Percentiles rank a stretch among this genome's conserved stretches.
Conservation (phyloP, 345 rosid genomes). For the Mercurialis annua region DNA sequence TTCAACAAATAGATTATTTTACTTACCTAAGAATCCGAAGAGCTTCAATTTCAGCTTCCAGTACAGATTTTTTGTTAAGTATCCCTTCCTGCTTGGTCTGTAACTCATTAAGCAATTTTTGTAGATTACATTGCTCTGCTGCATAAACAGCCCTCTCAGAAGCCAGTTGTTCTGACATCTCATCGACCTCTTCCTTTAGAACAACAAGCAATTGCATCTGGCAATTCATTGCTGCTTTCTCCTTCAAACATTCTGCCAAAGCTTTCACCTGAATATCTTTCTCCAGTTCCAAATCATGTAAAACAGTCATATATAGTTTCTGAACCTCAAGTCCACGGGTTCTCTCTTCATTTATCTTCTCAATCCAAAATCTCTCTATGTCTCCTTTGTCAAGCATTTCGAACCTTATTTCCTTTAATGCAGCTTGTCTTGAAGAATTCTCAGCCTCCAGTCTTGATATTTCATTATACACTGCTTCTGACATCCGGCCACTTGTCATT, state of each 20-base stretch:
- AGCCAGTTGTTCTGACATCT: constrained; percentile 65
- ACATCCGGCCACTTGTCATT: constrained; percentile 70
- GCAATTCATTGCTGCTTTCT: constrained; percentile 76
- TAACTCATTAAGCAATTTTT: constrained; percentile 38
- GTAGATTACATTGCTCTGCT: constrained; percentile 44
- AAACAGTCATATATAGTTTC: constrained; percentile 36
- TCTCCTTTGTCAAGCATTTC: constrained; percentile 65
- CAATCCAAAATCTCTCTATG: constrained; percentile 63
- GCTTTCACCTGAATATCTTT: constrained; percentile 41
- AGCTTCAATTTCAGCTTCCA: constrained; percentile 83
- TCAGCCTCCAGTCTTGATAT: constrained; percentile 62
- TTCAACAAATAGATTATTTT: not conserved
- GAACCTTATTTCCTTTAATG: constrained; percentile 55
- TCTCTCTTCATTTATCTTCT: constrained; percentile 55
- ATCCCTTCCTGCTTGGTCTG: constrained; percentile 47
- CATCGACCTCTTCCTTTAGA: constrained; percentile 64
- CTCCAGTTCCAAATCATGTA: constrained; percentile 57
- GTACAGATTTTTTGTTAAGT: constrained; percentile 58
- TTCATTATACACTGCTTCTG: constrained; percentile 53
- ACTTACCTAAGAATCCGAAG: constrained; percentile 70
- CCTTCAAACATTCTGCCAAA: constrained; percentile 52
- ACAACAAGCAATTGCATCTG: constrained; percentile 64
- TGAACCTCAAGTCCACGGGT: constrained; percentile 42
- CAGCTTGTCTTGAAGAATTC: constrained; percentile 42
- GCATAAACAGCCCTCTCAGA: constrained; percentile 49